Percentiles rank a stretch among this genome's conserved stretches.
phyloP scores from a whole-genome alignment of 805 yeast species.

The Wickerhamomyces strasburgensis region DNA sequence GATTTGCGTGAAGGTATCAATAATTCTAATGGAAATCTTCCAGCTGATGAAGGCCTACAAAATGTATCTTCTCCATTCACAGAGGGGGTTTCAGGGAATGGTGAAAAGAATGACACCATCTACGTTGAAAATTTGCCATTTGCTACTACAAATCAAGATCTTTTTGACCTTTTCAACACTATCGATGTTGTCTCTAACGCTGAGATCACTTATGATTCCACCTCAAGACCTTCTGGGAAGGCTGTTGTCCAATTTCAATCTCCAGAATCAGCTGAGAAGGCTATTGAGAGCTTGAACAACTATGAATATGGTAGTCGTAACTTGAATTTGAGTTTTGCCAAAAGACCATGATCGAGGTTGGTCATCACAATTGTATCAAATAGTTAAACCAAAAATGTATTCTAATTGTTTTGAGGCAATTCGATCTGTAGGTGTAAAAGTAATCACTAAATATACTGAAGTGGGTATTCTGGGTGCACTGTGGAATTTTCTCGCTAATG shows the following conservation, averaged over 20 bases:
- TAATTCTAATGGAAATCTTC: conserved; percentile 27
- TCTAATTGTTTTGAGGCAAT: too few species aligned
- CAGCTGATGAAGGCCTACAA: neutral
- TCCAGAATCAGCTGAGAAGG: conserved; percentile 63
- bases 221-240: conserved; percentile 70
- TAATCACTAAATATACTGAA: too few species aligned
- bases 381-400: too few species aligned
- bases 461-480: too few species aligned
- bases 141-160: conserved; percentile 81
- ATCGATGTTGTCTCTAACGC: conserved; percentile 74
- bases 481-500: too few species aligned
- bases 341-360: conserved; percentile 11
- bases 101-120: conserved; percentile 55
- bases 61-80: conserved; percentile 46
- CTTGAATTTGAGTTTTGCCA: conserved; percentile 63
- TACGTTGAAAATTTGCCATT: conserved; percentile 79
- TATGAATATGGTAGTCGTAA: conserved; percentile 84
- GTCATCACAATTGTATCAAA: too few species aligned
- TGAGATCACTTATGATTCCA: conserved; percentile 58
- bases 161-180: conserved; percentile 79
- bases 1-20: conserved; percentile 75
- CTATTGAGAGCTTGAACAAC: conserved; percentile 68
- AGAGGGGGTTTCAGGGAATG: conserved; percentile 57
- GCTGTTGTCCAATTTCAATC: conserved; percentile 80
- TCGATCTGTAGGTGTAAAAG: too few species aligned